phyloP scores from a whole-genome alignment of 2,329 filamentous ascomycete species.

The Thermoascus crustaceus region DNA sequence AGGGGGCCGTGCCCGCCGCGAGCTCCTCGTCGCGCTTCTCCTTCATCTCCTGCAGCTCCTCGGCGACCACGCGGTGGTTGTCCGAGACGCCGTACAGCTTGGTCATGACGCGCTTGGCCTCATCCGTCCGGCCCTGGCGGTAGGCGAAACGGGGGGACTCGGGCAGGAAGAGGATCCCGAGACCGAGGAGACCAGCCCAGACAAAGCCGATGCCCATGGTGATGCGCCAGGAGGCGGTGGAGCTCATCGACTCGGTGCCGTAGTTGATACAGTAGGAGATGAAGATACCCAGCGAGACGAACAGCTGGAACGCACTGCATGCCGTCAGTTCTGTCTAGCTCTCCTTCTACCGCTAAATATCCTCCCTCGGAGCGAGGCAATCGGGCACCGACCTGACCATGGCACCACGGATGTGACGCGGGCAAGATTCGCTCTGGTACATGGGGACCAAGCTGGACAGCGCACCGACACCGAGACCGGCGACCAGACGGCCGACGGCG shows the following conservation, averaged over 20 bases:
- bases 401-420: slow-evolving; percentile 40
- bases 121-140: slow-evolving; percentile 44
- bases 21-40: slow-evolving; percentile 51
- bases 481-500: slow-evolving; percentile 39
- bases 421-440: slow-evolving; percentile 41
- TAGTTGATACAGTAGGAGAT: slow-evolving; percentile 43
- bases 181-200: slow-evolving; percentile 47
- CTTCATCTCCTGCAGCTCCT: slow-evolving; percentile 52
- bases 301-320: slow-evolving; percentile 39
- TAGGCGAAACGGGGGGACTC: slow-evolving; percentile 54
- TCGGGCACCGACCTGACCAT: slow-evolving; percentile 28
- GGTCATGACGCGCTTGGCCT: slow-evolving; percentile 45
- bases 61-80: slow-evolving; percentile 47
- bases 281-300: slow-evolving; percentile 44
- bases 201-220: slow-evolving; percentile 52
- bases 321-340: too few relatives aligned
- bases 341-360: too few relatives aligned
- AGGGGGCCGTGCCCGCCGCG: slow-evolving; percentile 30
- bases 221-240: slow-evolving; percentile 42
- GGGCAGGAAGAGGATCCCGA: slow-evolving; percentile 48
- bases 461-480: slow-evolving; percentile 41
- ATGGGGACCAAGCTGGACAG: slow-evolving; percentile 41
- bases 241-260: slow-evolving; percentile 33
- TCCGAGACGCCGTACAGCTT: slow-evolving; percentile 48
- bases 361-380: too few relatives aligned